phyloP scores from a whole-genome alignment of 2,329 filamentous ascomycete species.

The Cladosporium cucumerinum region DNA sequence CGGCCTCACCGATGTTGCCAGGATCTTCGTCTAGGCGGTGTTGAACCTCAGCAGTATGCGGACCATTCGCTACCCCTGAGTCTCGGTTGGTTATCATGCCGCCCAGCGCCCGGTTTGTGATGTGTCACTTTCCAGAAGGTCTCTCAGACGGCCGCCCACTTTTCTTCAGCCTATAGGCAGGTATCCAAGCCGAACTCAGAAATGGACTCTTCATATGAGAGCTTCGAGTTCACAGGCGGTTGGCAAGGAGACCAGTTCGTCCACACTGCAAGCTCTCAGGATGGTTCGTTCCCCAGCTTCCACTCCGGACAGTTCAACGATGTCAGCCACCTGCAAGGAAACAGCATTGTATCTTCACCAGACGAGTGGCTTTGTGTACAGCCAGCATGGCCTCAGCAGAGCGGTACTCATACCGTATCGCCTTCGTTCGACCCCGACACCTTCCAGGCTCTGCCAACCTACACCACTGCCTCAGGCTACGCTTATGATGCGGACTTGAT shows the following conservation, averaged over 20 bases:
- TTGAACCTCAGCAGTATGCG: constrained; percentile 2
- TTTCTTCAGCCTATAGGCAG: background rate
- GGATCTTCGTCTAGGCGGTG: background rate
- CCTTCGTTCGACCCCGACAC: background rate
- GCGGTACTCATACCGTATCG: background rate
- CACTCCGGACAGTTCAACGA: constrained; percentile 13
- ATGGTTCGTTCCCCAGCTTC: background rate
- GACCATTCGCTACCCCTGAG: background rate
- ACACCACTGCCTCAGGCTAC: background rate
- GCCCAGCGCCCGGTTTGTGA: constrained; percentile 13
- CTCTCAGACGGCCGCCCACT: background rate
- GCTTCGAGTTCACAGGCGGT: constrained; percentile 6
- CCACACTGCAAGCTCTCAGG: background rate
- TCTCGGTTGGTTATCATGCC: constrained; percentile 14
- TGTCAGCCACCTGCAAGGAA: background rate
- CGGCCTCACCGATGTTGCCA: constrained; percentile 3
- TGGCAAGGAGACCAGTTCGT: background rate
- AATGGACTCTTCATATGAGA: constrained; percentile 18
- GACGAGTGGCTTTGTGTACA: constrained; percentile 3
- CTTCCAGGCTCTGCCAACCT: background rate
- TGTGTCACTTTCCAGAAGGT: constrained; percentile 13
- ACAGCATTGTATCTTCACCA: background rate
- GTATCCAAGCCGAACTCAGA: background rate
- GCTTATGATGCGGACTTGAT: background rate
- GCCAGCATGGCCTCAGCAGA: constrained; percentile 1